phyloP scores from a whole-genome alignment of 75 land plant genomes.

The Picea glauca region DNA sequence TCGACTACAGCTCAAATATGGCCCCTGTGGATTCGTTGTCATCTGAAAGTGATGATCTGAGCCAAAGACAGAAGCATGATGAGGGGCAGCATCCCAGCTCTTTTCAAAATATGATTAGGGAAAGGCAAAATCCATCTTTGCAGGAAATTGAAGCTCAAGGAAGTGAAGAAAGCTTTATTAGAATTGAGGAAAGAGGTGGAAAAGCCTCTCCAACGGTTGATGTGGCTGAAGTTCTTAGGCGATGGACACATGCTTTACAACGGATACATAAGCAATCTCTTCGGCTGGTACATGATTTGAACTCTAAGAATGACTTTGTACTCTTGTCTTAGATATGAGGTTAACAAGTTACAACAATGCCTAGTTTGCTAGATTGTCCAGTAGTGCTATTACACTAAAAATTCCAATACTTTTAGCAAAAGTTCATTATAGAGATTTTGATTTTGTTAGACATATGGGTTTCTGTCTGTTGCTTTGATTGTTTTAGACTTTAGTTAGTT shows the following conservation, averaged over 20 bases:
- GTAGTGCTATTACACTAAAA: no score
- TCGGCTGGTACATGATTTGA: slow-evolving; percentile 47
- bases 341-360: no score
- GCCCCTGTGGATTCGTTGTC: slow-evolving; percentile 37
- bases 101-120: not conserved
- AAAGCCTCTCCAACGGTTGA: slow-evolving; percentile 27
- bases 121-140: not conserved
- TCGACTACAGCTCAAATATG: slow-evolving; percentile 68
- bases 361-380: no score
- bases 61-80: slow-evolving; percentile 8
- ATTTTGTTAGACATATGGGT: no score
- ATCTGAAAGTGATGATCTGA: slow-evolving; percentile 15
- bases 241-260: slow-evolving; percentile 98
- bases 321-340: no score
- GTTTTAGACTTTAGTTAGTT: no score
- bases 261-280: slow-evolving; percentile 96
- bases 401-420: no score
- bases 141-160: not conserved
- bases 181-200: slow-evolving; percentile 9
- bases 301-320: no score
- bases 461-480: no score
- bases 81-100: slow-evolving; percentile 9
- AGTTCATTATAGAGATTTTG: no score
- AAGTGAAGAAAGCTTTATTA: slow-evolving; percentile 1
- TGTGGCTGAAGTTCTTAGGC: slow-evolving; percentile 86